Percentiles rank a stretch among this genome's conserved stretches.
Conservation (phyloP, 768 basidiomycete genomes). For the Trametopsis cervina region DNA sequence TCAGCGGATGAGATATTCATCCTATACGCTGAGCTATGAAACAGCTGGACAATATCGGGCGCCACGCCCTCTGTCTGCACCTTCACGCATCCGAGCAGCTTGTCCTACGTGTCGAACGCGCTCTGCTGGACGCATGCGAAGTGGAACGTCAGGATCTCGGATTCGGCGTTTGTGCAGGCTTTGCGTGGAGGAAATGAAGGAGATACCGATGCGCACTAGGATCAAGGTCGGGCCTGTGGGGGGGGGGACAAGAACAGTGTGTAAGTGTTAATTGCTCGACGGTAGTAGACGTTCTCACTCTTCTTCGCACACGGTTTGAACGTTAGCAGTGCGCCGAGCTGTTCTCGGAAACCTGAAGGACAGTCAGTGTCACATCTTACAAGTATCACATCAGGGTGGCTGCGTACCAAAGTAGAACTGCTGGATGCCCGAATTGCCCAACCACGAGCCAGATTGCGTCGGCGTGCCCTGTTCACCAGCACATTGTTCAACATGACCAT, state of each 20-base stretch:
- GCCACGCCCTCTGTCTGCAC: conserved; percentile 43
- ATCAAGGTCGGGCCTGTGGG: conserved; percentile 36
- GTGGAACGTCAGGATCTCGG: conserved; percentile 52
- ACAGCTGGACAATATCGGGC: conserved; percentile 40
- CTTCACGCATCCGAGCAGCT: conserved; percentile 46
- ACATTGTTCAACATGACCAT: not conserved
- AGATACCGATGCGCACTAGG: conserved; percentile 55
- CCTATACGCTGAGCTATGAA: conserved; percentile 61
- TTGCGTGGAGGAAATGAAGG: conserved; percentile 53
- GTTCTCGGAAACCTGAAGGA: conserved; percentile 35
- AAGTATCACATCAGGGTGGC: no score
- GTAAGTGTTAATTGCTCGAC: not conserved
- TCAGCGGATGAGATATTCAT: conserved; percentile 60
- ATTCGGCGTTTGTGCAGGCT: conserved; percentile 55
- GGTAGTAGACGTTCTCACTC: not conserved
- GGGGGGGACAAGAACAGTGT: no score
- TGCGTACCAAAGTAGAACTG: conserved; percentile 43
- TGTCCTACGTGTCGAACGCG: conserved; percentile 46
- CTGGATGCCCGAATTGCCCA: conserved; percentile 40
- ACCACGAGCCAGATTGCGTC: conserved; percentile 49
- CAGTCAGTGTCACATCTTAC: not conserved
- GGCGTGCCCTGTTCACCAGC: conserved; percentile 25
- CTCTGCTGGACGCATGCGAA: conserved; percentile 41
- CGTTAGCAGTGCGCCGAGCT: conserved; percentile 47
- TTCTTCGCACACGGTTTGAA: conserved; percentile 36